Base-by-base conservation (phyloP, 1,284 basidiomycete genomes). In the Cutaneotrichosporon arboriforme region DNA sequence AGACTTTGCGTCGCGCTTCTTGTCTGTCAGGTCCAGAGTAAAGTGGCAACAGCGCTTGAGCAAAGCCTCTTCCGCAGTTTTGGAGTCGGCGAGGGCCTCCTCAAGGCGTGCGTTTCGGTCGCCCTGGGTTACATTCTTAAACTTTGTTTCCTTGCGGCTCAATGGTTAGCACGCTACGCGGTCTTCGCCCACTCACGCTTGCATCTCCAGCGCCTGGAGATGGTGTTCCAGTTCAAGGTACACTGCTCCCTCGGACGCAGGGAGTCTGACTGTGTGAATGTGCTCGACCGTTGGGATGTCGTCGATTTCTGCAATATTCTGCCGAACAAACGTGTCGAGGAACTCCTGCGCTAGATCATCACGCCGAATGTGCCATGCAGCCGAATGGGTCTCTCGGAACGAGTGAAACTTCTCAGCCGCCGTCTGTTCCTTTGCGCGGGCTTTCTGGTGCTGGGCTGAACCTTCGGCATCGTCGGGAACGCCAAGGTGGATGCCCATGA, bases 181-280 rank as follows among this genome's bases (percentile, higher is more conserved):
- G 1, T n/a, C 5, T 17, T 26, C 17, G 66, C 70, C 60, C 48
- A 70, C 70, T 61, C 48, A 70, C 70, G 69, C 66, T 52, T 71
- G 70, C 70, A 72, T 71, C 23, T 72, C 70, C 34, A 72, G 54
- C 9, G 70, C 70, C 46, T 88, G 86, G 22, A 97, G 78, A 66
- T 94, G 88, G 65, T 97, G 92, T 66, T 94, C 91, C n/a, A 97
- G 81, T 70, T 97, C 92, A 35, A 96, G 80, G 69, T 97, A 97
- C 57, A 96, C 90, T 0, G 93, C 92, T 12, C 89, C 86, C 71
- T 97, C 93, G 0, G 93, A 90, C 0, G 93, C 90, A 14, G 93
- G 92, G 13, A 96, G 81, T 33, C 79, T 76, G 41, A 96, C 82
- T 35, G 80, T 79, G 64, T 85, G 79, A 41, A 86, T 76, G 57